Base-by-base conservation (phyloP, 2,329 filamentous ascomycete species). In the Ceratocystis huliohia region DNA sequence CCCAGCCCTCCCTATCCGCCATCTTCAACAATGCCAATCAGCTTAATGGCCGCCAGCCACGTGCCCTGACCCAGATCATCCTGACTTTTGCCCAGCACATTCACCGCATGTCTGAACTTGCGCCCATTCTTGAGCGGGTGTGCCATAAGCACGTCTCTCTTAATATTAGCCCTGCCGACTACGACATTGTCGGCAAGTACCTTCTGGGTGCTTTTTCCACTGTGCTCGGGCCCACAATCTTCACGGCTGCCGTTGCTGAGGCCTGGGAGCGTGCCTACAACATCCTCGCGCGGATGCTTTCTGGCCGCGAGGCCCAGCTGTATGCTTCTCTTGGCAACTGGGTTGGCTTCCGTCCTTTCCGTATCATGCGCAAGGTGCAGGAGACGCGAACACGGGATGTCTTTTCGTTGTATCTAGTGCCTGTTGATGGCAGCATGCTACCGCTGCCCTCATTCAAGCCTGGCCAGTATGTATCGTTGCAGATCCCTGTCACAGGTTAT, bases 121-220 rank as follows among this genome's bases (percentile, higher is more conserved):
- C 74, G 13, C 78, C 81, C 41, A 77, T 76, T 44, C 78, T 84
- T 15, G 85, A 89, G 74, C 82, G 86, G 71, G 91, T 93, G 70
- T 86, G 85, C 67, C 84, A 91, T 72, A 91, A 91, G 76, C 88
- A 92, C 72, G 87, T 81, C 28, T 87, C 84, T 1, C 79, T 92
- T n/a, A 84, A 83, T 72, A 82, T 92, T 71, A 76, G 79, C 69
- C 80, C 88, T 0, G 86, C 85, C 25, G 85, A 91, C 65, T 92
- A 92, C 73, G 75, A 79, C 64, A 81, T 90, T 41, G 88, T 92
- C 1, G 88, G 86, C 53, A 80, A 82, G 69, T 80, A 85, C 73
- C 80, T 92, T 1, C 78, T 92, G 20, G 81, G 79, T 62, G 86
- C 88, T 1, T 87, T 92, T 75, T 82, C 81, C 13, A 74, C 81